Evolutionary conservation across 2,329 filamentous ascomycete genomes (phyloP).

Genomic region (Thermoascus crustaceus): DNA sequence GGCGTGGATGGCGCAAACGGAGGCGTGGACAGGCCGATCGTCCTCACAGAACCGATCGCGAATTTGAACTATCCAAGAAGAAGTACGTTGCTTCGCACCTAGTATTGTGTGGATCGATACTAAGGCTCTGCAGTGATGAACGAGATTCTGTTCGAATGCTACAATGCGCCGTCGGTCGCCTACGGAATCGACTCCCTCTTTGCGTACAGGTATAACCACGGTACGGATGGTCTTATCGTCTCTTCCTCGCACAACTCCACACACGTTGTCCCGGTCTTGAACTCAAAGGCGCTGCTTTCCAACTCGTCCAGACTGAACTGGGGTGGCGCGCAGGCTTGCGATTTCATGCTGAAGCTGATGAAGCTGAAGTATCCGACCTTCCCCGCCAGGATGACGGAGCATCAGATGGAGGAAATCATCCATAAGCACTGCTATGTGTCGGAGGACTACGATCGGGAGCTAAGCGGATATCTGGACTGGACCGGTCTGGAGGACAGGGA

Average conservation of each 20-base stretch:
- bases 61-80: conserved; percentile 83
- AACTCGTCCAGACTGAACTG: conserved; percentile 89
- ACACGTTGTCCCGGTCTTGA: conserved; percentile 86
- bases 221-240: conserved; percentile 76
- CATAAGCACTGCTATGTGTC: conserved; percentile 86
- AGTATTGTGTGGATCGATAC: conserved; percentile 15
- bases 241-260: conserved; percentile 91
- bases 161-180: conserved; percentile 77
- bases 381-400: conserved; percentile 73
- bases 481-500: conserved; percentile 84
- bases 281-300: conserved; percentile 72
- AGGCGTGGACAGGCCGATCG: conserved; percentile 72
- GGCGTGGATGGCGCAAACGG: conserved; percentile 70
- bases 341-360: conserved; percentile 85
- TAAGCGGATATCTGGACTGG: conserved; percentile 76
- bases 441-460: conserved; percentile 70
- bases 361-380: conserved; percentile 87
- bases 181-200: conserved; percentile 97
- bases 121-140: conserved; percentile 65
- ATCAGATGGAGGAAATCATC: conserved; percentile 81
- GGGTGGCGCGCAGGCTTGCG: conserved; percentile 83
- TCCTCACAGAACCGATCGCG: conserved; percentile 93
- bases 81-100: conserved; percentile 49
- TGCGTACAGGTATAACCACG: conserved; percentile 87
- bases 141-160: conserved; percentile 94